Percentiles rank a stretch among this genome's conserved stretches.
Conservation (phyloP, 768 basidiomycete genomes). For the Nidularia pulvinata region DNA sequence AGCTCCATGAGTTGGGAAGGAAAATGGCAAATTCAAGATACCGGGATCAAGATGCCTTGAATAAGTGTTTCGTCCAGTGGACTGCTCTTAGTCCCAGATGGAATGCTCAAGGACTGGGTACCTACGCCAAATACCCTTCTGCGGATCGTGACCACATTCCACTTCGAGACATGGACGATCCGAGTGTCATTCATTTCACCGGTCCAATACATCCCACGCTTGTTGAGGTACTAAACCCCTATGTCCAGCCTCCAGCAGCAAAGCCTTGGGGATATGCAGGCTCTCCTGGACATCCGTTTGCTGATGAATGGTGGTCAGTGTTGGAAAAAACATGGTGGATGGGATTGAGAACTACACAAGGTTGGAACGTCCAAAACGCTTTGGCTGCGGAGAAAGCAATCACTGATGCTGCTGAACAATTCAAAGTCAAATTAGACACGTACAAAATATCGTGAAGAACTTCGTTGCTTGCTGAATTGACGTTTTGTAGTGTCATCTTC, state of each 20-base stretch:
- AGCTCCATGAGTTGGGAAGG: conserved; percentile 19
- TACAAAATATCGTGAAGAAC: no score
- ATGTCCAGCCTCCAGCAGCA: conserved; percentile 49
- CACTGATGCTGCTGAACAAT: no score
- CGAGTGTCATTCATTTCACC: conserved; percentile 56
- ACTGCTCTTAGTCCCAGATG: conserved; percentile 35
- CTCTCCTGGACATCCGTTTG: conserved; percentile 49
- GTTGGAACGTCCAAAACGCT: no score
- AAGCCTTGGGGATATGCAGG: conserved; percentile 63
- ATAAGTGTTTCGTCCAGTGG: conserved; percentile 45
- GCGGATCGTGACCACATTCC: conserved; percentile 28
- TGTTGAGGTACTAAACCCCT: conserved; percentile 44
- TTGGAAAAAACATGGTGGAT: conserved; percentile 31
- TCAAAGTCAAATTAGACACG: no score
- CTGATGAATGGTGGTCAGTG: conserved; percentile 42
- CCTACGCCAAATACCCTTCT: conserved; percentile 37
- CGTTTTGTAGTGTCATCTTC: no score
- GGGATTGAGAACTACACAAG: conserved; percentile 2
- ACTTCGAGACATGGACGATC: conserved; percentile 33
- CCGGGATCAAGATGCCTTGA: conserved; percentile 53
- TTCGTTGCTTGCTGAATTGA: no score
- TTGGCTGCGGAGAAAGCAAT: no score
- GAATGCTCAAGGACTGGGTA: conserved; percentile 61
- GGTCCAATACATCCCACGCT: conserved; percentile 50
- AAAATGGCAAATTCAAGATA: conserved; percentile 25